Percentiles rank a stretch among this genome's conserved stretches.
phyloP scores from a whole-genome alignment of 345 rosid genomes.

The Capsella bursapastoris region DNA sequence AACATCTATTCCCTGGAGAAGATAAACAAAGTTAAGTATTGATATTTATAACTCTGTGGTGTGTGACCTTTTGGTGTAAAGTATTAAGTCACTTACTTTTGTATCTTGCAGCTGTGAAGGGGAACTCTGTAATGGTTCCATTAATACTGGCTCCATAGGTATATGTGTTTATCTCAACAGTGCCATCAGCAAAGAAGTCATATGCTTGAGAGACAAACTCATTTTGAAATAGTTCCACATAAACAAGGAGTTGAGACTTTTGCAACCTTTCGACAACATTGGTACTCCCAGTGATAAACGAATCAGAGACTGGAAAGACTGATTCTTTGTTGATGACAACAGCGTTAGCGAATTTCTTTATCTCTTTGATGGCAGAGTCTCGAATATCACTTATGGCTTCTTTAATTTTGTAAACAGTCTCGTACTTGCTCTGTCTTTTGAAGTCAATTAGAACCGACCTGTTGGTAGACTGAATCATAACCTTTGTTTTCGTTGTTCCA shows the following conservation, averaged over 20 bases:
- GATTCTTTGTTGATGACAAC: conserved; percentile 60
- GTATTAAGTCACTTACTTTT: conserved; percentile 58
- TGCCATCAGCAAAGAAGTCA: conserved; percentile 81
- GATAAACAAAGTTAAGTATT: background rate
- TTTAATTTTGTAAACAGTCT: conserved; percentile 63
- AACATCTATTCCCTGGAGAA: conserved; percentile 66
- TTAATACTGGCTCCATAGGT: conserved; percentile 23
- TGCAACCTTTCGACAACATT: conserved; percentile 52
- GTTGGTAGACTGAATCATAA: conserved; percentile 73
- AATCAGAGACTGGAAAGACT: conserved; percentile 35
- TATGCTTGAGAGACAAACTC: conserved; percentile 79
- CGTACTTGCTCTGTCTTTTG: conserved; percentile 51
- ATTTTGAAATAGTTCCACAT: conserved; percentile 64
- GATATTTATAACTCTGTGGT: background rate
- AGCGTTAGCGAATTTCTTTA: conserved; percentile 62
- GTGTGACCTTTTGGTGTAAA: background rate
- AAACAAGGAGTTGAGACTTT: conserved; percentile 57
- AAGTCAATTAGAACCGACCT: conserved; percentile 69
- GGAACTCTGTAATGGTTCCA: conserved; percentile 79
- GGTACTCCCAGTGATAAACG: conserved; percentile 47
- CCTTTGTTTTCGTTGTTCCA: conserved; percentile 43
- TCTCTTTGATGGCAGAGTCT: conserved; percentile 49
- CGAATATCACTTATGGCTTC: conserved; percentile 59
- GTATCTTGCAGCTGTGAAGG: conserved; percentile 69
- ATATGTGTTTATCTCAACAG: conserved; percentile 68